Percentiles rank a stretch among this genome's conserved stretches.
phyloP scores from a whole-genome alignment of 768 basidiomycete genomes.

The Trametopsis cervina region DNA sequence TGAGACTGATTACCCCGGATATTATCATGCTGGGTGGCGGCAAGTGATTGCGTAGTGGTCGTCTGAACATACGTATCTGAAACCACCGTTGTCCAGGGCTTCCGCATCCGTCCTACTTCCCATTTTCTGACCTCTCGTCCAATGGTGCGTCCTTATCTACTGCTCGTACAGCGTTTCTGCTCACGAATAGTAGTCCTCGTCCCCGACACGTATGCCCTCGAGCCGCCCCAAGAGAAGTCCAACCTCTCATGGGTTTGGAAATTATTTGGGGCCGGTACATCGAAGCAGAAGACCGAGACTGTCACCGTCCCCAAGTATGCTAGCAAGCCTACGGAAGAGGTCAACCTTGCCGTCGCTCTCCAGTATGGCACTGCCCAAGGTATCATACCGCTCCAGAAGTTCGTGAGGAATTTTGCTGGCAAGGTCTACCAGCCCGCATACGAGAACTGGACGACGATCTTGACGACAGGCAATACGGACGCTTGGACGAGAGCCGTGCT shows the following conservation, averaged over 20 bases:
- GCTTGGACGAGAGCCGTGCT: slow-evolving; percentile 53
- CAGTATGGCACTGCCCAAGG: slow-evolving; percentile 62
- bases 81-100: slow-evolving; percentile 34
- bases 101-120: slow-evolving; percentile 64
- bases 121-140: slow-evolving; percentile 55
- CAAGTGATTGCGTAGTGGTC: slow-evolving; percentile 19
- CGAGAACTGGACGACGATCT: slow-evolving; percentile 46
- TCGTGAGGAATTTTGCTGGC: slow-evolving; percentile 50
- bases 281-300: slow-evolving; percentile 37
- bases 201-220: slow-evolving; percentile 42
- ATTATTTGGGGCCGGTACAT: slow-evolving; percentile 32
- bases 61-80: neutral
- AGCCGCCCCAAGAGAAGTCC: slow-evolving; percentile 17
- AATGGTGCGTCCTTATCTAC: slow-evolving; percentile 26
- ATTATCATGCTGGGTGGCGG: slow-evolving; percentile 66
- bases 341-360: slow-evolving; percentile 58
- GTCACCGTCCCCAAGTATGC: slow-evolving; percentile 61
- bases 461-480: slow-evolving; percentile 68
- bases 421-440: slow-evolving; percentile 56
- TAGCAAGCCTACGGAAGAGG: slow-evolving; percentile 29
- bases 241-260: slow-evolving; percentile 54
- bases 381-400: slow-evolving; percentile 45
- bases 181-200: slow-evolving; percentile 27
- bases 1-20: slow-evolving; percentile 45
- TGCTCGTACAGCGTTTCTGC: neutral